phyloP scores from a whole-genome alignment of 495 filamentous ascomycete species.

The Neurospora pannonica region DNA sequence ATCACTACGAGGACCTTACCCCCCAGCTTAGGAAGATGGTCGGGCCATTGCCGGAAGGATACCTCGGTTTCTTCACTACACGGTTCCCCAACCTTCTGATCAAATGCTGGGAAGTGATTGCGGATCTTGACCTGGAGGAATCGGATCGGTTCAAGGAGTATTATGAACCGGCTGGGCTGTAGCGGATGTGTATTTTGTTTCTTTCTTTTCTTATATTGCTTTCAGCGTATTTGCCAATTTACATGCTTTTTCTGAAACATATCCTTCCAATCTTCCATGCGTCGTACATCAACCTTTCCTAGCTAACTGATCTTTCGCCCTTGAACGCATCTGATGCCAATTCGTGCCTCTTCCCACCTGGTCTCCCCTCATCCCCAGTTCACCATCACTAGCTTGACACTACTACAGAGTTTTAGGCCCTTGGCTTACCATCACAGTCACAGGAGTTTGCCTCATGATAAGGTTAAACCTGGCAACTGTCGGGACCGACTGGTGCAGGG shows the following conservation, averaged over 20 bases:
- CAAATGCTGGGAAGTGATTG: slow-evolving; percentile 64
- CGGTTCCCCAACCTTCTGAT: slow-evolving; percentile 79
- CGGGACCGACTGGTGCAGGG: too few species aligned
- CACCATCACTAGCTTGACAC: neutral
- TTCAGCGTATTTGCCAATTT: neutral
- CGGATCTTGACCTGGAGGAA: slow-evolving; percentile 51
- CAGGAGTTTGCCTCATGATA: too few species aligned
- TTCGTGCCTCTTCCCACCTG: neutral
- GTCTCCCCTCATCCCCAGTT: neutral
- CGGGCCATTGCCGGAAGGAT: slow-evolving; percentile 73
- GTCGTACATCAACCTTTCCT: neutral
- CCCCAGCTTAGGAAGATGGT: slow-evolving; percentile 69
- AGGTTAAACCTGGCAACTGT: too few species aligned
- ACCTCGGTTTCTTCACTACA: slow-evolving; percentile 74
- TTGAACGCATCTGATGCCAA: neutral
- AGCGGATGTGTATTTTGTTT: neutral
- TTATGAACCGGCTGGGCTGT: slow-evolving; percentile 33
- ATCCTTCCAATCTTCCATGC: neutral
- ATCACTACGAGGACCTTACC: slow-evolving; percentile 88
- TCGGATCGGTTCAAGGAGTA: slow-evolving; percentile 72
- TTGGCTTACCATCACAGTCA: neutral
- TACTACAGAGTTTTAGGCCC: neutral
- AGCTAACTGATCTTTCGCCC: neutral
- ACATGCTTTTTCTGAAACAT: neutral
- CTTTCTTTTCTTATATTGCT: neutral